Evolutionary conservation across 2,329 filamentous ascomycete species (phyloP).

Genomic region (Fusarium zealandicum): DNA sequence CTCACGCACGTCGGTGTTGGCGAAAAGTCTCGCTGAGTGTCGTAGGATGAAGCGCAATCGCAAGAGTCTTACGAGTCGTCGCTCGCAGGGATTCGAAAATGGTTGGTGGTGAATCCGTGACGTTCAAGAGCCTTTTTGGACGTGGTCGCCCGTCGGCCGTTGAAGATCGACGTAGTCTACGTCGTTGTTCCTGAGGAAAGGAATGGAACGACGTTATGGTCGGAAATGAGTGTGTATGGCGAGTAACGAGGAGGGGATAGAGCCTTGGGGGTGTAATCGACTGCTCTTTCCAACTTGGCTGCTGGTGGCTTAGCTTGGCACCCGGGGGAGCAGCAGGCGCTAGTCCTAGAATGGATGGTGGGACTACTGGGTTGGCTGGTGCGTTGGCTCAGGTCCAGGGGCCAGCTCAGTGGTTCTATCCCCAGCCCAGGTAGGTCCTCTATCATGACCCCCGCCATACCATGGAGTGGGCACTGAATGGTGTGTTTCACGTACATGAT

Average conservation of each 20-base stretch:
- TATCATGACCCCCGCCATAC: constrained; percentile 2
- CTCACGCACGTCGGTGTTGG: neutral
- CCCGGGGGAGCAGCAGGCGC: constrained; percentile 16
- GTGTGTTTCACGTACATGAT: too few relatives aligned
- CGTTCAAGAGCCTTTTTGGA: neutral
- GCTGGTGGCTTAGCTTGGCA: constrained; percentile 30
- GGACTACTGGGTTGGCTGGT: constrained; percentile 16
- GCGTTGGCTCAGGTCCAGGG: constrained; percentile 29
- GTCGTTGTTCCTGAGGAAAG: constrained; percentile 12
- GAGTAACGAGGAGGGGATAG: constrained; percentile 29
- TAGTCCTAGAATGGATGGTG: constrained; percentile 30
- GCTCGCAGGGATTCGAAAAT: neutral
- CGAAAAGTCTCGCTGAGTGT: constrained; percentile 11
- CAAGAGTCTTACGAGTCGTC: constrained; percentile 6
- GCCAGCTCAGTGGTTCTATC: constrained; percentile 6
- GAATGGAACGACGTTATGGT: constrained; percentile 29
- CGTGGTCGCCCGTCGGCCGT: constrained; percentile 1
- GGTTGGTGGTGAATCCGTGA: neutral
- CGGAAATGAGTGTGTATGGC: constrained; percentile 5
- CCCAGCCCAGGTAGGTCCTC: neutral
- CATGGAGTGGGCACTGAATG: too few relatives aligned
- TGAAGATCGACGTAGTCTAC: constrained; percentile 5
- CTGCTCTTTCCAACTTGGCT: constrained; percentile 32
- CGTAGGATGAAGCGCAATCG: constrained; percentile 22
- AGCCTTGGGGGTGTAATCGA: constrained; percentile 27